A percentile compares a stretch with the other conserved stretches of the same genome.
Conservation (phyloP, 768 basidiomycete genomes). For the Suillus paluster region DNA sequence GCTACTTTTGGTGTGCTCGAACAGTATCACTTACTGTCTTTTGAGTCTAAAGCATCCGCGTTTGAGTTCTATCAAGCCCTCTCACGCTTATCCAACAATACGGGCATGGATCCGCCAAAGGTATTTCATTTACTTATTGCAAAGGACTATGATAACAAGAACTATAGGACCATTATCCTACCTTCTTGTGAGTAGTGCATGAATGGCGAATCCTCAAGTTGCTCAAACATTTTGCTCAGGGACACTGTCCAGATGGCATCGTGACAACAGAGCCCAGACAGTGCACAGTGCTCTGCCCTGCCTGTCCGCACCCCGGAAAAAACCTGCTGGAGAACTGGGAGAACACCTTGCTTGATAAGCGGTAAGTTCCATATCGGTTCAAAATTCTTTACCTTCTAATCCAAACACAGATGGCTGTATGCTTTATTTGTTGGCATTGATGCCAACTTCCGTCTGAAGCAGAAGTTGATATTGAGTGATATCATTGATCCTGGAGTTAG, state of each 20-base stretch:
- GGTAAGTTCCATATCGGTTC: not conserved
- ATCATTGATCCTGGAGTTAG: slow-evolving; percentile 22
- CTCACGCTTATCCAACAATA: slow-evolving; percentile 28
- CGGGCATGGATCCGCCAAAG: slow-evolving; percentile 15
- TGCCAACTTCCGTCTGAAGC: slow-evolving; percentile 25
- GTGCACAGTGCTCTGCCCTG: slow-evolving; percentile 6
- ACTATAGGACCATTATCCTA: not conserved
- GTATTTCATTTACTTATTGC: not conserved
- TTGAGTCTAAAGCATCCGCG: slow-evolving; percentile 17
- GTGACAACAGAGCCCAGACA: not conserved
- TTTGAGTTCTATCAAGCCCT: slow-evolving; percentile 31
- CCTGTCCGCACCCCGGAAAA: slow-evolving; percentile 10
- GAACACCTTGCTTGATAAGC: not conserved
- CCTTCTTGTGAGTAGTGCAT: not conserved
- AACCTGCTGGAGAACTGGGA: slow-evolving; percentile 10
- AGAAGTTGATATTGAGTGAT: slow-evolving; percentile 15
- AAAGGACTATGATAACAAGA: not conserved
- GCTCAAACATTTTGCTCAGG: not conserved
- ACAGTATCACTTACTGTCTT: slow-evolving; percentile 13
- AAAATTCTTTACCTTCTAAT: not conserved
- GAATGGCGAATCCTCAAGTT: not conserved
- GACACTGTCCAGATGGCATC: not conserved
- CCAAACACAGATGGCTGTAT: slow-evolving; percentile 8
- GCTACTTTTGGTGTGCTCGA: slow-evolving; percentile 26
- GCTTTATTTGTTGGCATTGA: not conserved